Base-by-base conservation (phyloP, 2,329 filamentous ascomycete genomes). In the Cercospora zeina region DNA sequence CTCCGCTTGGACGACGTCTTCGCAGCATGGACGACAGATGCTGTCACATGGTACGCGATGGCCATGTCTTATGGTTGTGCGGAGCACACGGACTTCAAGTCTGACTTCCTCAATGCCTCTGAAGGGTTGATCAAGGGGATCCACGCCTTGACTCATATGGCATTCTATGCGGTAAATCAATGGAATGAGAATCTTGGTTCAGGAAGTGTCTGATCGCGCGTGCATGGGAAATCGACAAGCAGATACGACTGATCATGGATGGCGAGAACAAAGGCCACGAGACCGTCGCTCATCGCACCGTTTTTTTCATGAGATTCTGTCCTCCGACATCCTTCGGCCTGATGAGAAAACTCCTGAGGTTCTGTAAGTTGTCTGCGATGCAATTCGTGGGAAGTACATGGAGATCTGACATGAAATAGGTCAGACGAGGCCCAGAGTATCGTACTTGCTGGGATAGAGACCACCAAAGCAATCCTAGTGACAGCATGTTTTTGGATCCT, bases 401-500 rank as follows among this genome's bases (percentile, higher is more conserved):
- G 3, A 19, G 3, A 53, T 53, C 42, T 53, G 13, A 53, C 49
- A 34, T 5, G 4, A 13, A 21, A 9, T 21, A 53, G 49, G 3
- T 53, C 49, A 13, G 31, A 53, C n/a, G 49, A 53, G n/a, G 49
- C 49, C 14, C 49, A 53, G 49, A 53, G 49, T 16, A 53, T 34
- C 16, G 49, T 53, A 3, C 49, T 53, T 21, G 80, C 75, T 3
- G 81, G 80, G 11, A 73, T 73, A 14, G 78, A 82, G 62, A 82
- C 80, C 0, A 75, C 76, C 8, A 79, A 75, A 0, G 76, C 75
- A 45, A 72, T 78, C 1, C 64, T 81, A 8, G 76, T 76, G 69
- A 65, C 77, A 8, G 78, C 77, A 0, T 72, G 73, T 4, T 80
- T 76, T 63, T 71, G 80, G 56, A 55, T 81, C 33, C 69, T 81